These are phyloP conservation scores for Eucalyptus lansdowneana DNA, from an alignment of 345 rosid species.

Conservation along the genomic window DNA sequence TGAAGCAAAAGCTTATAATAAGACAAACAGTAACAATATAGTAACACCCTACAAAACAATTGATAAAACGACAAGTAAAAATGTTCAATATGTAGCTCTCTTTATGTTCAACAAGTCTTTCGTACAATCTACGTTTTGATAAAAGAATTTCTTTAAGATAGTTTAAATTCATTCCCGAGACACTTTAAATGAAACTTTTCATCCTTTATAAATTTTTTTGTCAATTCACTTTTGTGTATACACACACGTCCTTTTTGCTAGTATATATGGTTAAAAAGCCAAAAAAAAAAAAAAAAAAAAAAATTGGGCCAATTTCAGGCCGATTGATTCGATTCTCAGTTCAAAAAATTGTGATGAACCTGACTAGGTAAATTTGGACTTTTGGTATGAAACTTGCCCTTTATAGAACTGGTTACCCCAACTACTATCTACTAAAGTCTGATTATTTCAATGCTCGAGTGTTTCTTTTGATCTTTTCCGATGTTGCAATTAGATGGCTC, in stretches of 20 bases:
- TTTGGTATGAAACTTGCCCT: background rate
- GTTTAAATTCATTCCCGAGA: background rate
- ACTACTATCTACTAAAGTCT: background rate
- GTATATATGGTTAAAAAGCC: background rate
- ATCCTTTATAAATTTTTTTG: background rate
- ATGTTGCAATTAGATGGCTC: background rate
- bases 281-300: background rate
- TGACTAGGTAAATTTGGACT: background rate
- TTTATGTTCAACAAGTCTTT: background rate
- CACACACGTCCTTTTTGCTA: background rate
- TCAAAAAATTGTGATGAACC: background rate
- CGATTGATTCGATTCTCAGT: background rate
- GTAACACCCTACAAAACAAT: background rate
- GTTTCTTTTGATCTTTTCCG: background rate
- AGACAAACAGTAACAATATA: background rate
- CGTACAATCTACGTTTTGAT: background rate
- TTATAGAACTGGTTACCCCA: background rate
- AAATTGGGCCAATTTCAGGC: background rate
- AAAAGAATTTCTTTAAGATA: background rate
- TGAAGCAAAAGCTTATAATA: accelerated
- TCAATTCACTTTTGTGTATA: background rate
- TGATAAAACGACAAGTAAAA: background rate
- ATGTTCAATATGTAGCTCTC: background rate
- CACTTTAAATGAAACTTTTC: background rate
- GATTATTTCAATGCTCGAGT: background rate